phyloP scores from a whole-genome alignment of 139 green algal genomes.

The Coelastrella sp. region DNA sequence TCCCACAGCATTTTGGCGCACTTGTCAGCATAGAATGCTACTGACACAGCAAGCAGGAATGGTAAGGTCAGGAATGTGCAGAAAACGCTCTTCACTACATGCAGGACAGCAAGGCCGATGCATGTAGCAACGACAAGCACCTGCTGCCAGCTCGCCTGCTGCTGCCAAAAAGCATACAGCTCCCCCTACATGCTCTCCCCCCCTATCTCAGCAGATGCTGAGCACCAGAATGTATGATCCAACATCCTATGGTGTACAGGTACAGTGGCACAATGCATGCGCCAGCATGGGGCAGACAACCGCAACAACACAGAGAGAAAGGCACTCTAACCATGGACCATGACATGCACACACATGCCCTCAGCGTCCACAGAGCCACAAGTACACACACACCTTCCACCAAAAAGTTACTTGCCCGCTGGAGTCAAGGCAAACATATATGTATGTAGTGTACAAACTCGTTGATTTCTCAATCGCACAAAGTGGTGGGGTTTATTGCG shows the following conservation, averaged over 20 bases:
- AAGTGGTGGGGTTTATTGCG: not conserved
- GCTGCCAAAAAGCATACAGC: not conserved
- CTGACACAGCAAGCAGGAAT: not conserved
- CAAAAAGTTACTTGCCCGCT: not conserved
- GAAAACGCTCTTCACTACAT: not conserved
- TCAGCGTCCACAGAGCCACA: not conserved
- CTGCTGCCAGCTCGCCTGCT: not conserved
- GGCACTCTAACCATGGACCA: not conserved
- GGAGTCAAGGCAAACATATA: not conserved
- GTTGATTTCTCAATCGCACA: not conserved
- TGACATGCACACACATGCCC: not conserved
- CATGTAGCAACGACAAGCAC: not conserved
- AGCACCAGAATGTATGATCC: not conserved
- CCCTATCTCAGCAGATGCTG: not conserved
- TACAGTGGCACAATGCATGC: not conserved
- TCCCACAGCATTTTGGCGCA: too few species aligned
- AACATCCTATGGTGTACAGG: not conserved
- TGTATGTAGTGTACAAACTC: too few species aligned
- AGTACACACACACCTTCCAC: not conserved
- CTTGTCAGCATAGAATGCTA: not conserved
- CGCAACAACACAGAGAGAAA: not conserved
- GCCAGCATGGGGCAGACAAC: not conserved
- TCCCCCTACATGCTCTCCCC: not conserved
- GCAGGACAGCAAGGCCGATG: not conserved
- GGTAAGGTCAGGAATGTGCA: not conserved